Base-by-base conservation (phyloP, 2,329 filamentous ascomycete species). In the Exophiala phaeomuriformis region DNA sequence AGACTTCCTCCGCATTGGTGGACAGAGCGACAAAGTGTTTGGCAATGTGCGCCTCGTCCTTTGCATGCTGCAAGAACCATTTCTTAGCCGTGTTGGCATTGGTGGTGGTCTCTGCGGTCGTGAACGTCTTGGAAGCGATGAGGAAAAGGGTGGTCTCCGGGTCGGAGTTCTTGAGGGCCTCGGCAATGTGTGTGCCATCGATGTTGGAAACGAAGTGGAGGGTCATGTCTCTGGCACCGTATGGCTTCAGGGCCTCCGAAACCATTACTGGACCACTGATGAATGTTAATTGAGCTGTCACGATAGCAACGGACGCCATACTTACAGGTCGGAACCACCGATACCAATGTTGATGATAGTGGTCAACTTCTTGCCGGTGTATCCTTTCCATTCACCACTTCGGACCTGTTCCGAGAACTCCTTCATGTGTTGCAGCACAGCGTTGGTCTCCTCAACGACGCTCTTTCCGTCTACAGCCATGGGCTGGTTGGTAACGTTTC, bases 151-250 rank as follows among this genome's bases (percentile, higher is more conserved):
- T 96, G 45, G 91, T 96, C 77, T 98, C 93, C 46, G 91, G 91
- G 71, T 98, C 84, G 5, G 91, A 95, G 65, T 84, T 75, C 68
- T 83, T 85, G 57, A 97, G 82, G 47, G 93, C 90, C 76, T 98
- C 93, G 45, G 90, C 88, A 70, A 97, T 89, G 77, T 98, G 93
- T 51, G 93, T 98, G 63, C 93, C 93, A 70, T 98, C 93, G 69
- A 98, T 97, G 81, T 98, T 98, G 77, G 91, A 97, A 64, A 98
- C 93, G 67, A 98, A 98, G 80, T 97, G 91, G 43, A 97, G 81
- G 61, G 84, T 96, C 76, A 90, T 81, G 72, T 86, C 84, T 57
- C 84, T 81, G 69, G 89, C 85, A 46, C 88, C 88, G 72, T 98
- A 98, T 68, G 90, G 81, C 80, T 96, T 97, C 65, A 98, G 82